Base-by-base conservation (phyloP, 495 filamentous ascomycete genomes). In the Neurospora sp. region DNA sequence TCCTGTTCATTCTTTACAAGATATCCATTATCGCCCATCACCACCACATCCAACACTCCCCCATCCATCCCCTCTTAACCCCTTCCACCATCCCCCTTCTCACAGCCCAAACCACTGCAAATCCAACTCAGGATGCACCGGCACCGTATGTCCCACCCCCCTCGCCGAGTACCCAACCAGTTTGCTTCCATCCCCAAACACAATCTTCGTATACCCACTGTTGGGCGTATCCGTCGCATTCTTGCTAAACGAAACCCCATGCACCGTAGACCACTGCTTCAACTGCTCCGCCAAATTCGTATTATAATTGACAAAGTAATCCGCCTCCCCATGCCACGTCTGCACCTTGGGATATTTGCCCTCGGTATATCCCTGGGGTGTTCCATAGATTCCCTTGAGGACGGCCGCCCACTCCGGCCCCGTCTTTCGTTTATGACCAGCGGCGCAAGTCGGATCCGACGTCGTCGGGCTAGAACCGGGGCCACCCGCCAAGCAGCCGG, bases 121-220 rank as follows among this genome's bases (percentile, higher is more conserved):
- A 73, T 84, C 84, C 35, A 73, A 73, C 39, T 79, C 71, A 42
- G 77, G 77, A 59, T 83, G 75, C 9, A 84, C 75, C 18, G 82
- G 83, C 35, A 86, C 85, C 4, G 78, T 83, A 75, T 88, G 86
- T 2, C 86, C 86, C 1, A 87, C 85, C 1, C 84, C 83, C 37
- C 72, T 44, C 0, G 84, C 87, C 39, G 78, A 82, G 70, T 83
- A 83, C 22, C 82, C 84, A 69, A 82, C 76, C 39, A 84, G 71
- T 71, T 78, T 79, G 1, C 77, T 80, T 10, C 81, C 82, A 72
- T 84, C 77, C 10, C 83, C 85, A 74, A 81, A 87, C 3, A 83
- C 77, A 31, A 80, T 81, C 72, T 83, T 74, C 18, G 85, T 86
- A 71, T 85, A 84, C 1, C 79, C 80, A 1, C 69, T 27, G 74